Evolutionary conservation across 129 eudicot species (phyloP).

Genomic region (Tagetes patula): DNA sequence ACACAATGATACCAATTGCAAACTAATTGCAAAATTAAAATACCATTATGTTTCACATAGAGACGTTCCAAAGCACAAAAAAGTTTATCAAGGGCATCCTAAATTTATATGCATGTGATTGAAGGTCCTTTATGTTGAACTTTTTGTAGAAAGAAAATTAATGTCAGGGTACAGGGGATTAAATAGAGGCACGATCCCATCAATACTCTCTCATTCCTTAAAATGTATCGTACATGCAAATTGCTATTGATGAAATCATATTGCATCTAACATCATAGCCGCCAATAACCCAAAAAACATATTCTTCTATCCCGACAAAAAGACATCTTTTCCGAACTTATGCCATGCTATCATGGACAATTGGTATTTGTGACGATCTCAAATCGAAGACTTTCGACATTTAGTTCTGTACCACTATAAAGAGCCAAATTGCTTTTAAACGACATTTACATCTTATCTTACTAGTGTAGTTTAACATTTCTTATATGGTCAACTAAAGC

Average conservation of each 20-base stretch:
- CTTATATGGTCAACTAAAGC: background rate
- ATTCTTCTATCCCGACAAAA: background rate
- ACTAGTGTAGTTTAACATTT: slow-evolving; percentile 9
- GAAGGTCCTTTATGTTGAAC: background rate
- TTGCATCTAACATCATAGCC: background rate
- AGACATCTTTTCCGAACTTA: background rate
- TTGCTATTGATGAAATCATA: background rate
- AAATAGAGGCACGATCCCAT: background rate
- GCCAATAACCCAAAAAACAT: slow-evolving; percentile 12
- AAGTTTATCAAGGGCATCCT: background rate
- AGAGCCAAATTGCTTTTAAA: background rate
- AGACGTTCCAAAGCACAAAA: background rate
- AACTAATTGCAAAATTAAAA: background rate
- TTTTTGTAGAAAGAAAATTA: background rate
- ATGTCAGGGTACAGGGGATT: background rate
- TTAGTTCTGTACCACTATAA: background rate
- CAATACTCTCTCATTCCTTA: background rate
- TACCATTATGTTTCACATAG: background rate
- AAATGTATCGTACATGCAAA: background rate
- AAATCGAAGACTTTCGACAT: background rate
- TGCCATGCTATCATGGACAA: background rate
- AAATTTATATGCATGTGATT: background rate
- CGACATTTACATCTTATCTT: slow-evolving; percentile 1
- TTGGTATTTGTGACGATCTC: background rate
- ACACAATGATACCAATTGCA: background rate